Conservation (phyloP, 495 filamentous ascomycete species). For the Physcia stellaris region DNA sequence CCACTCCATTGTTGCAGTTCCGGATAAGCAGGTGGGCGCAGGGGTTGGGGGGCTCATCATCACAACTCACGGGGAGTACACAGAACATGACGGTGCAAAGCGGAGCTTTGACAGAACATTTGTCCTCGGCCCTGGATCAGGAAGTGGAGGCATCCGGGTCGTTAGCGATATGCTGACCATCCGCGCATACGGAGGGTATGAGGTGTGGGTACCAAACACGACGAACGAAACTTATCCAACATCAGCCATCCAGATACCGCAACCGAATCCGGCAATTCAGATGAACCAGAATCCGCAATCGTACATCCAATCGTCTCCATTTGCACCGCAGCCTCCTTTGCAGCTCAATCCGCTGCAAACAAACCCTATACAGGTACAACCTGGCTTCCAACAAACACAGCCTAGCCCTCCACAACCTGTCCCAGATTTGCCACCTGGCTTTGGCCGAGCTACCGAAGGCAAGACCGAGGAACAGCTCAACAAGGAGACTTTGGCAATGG, state of each 20-base stretch:
- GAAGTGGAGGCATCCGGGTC: slow-evolving; percentile 52
- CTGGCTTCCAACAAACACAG: too few relatives aligned
- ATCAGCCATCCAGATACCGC: slow-evolving; percentile 11
- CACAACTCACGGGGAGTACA: slow-evolving; percentile 68
- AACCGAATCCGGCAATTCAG: slow-evolving; percentile 4
- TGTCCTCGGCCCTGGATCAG: slow-evolving; percentile 61
- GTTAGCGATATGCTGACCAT: slow-evolving; percentile 67
- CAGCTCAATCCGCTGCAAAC: slow-evolving; percentile 4
- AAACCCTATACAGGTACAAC: slow-evolving; percentile 14
- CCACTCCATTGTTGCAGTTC: slow-evolving; percentile 56
- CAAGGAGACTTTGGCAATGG: slow-evolving; percentile 47
- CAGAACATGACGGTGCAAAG: slow-evolving; percentile 48
- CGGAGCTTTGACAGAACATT: slow-evolving; percentile 83
- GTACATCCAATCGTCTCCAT: slow-evolving; percentile 12
- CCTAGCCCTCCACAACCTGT: too few relatives aligned
- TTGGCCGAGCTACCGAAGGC: slow-evolving; percentile 28
- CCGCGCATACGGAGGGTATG: slow-evolving; percentile 47
- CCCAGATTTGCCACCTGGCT: slow-evolving; percentile 24
- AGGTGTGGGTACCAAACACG: slow-evolving; percentile 42
- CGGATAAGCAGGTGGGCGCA: slow-evolving; percentile 48
- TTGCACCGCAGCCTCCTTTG: slow-evolving; percentile 1
- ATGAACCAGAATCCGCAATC: slow-evolving; percentile 4
- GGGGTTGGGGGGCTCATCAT: slow-evolving; percentile 70
- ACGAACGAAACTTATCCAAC: slow-evolving; percentile 17
- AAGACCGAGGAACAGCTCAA: slow-evolving; percentile 32